phyloP scores from a whole-genome alignment of 768 basidiomycete genomes.

The Hysterangium stoloniferum region DNA sequence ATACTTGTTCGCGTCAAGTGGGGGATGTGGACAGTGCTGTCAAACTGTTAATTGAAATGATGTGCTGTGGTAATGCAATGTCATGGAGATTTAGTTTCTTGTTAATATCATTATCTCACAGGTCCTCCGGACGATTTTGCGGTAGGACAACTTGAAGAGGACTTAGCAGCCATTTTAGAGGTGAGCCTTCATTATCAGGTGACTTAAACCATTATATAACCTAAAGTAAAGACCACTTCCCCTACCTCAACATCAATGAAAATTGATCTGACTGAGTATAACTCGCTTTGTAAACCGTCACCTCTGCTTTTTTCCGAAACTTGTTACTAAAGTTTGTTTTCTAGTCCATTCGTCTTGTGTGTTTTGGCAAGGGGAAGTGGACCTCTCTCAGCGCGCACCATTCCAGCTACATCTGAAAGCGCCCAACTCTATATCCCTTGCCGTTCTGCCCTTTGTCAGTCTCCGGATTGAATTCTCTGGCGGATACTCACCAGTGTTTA shows the following conservation, averaged over 20 bases:
- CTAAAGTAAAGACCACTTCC: constrained; percentile 51
- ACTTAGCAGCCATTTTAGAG: constrained; percentile 64
- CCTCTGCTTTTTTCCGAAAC: constrained; percentile 1
- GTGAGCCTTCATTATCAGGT: constrained; percentile 29
- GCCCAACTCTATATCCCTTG: constrained; percentile 39
- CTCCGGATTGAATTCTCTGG: constrained; percentile 54
- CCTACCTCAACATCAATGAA: constrained; percentile 49
- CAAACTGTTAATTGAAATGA: constrained; percentile 73
- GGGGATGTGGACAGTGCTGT: constrained; percentile 73
- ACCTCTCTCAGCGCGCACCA: constrained; percentile 51
- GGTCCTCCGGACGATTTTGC: constrained; percentile 30
- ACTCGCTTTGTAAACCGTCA: constrained; percentile 49
- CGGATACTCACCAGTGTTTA: constrained; percentile 38
- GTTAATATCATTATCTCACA: no score
- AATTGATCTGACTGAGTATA: constrained; percentile 56
- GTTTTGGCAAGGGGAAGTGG: constrained; percentile 64
- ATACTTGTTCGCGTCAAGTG: constrained; percentile 70
- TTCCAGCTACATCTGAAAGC: constrained; percentile 70
- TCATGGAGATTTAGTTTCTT: constrained; percentile 11
- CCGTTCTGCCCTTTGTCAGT: constrained; percentile 52
- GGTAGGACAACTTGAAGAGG: constrained; percentile 46
- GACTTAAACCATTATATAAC: not conserved
- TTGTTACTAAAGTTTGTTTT: constrained; percentile 12
- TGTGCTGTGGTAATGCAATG: constrained; percentile 57
- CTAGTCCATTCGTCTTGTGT: constrained; percentile 57